These are phyloP conservation scores for Wickerhamiella parazyma DNA, from an alignment of 805 yeast species.

Conservation along the genomic window DNA sequence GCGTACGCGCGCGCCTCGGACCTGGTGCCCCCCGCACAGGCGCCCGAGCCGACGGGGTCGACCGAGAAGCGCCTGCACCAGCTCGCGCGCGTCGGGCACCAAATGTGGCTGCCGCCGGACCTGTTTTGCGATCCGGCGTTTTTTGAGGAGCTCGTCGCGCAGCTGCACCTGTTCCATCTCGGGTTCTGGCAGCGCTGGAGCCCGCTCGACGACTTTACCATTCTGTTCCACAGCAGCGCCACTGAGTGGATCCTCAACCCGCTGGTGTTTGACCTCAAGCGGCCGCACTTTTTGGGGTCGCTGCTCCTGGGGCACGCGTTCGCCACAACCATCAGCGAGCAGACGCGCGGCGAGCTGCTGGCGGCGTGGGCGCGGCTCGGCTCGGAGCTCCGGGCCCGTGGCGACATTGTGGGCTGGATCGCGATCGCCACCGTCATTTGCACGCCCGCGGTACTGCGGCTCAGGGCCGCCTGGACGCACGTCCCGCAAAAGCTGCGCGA, in stretches of 20 bases:
- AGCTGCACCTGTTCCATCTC: constrained; percentile 54
- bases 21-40: constrained; percentile 1
- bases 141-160: constrained; percentile 48
- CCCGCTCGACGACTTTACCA: constrained; percentile 63
- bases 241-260: constrained; percentile 36
- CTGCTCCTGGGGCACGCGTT: constrained; percentile 58
- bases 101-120: constrained; percentile 25
- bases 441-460: constrained; percentile 66
- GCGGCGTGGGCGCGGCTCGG: constrained; percentile 83
- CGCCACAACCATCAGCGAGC: constrained; percentile 27
- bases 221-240: constrained; percentile 40
- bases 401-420: constrained; percentile 91
- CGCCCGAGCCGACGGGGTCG: constrained; percentile 5
- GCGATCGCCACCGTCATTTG: constrained; percentile 76
- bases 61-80: constrained; percentile 7
- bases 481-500: constrained; percentile 48
- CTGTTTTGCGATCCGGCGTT: constrained; percentile 39
- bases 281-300: constrained; percentile 68
- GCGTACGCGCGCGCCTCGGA: constrained; percentile 27
- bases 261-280: constrained; percentile 54
- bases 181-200: constrained; percentile 60
- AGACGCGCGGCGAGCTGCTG: constrained; percentile 44
- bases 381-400: constrained; percentile 55
- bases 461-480: constrained; percentile 59
- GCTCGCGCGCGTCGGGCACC: constrained; percentile 4